Percentiles rank a stretch among this genome's conserved stretches.
phyloP scores from a whole-genome alignment of 805 yeast genomes.

The Sugiyamaella marilandica region DNA sequence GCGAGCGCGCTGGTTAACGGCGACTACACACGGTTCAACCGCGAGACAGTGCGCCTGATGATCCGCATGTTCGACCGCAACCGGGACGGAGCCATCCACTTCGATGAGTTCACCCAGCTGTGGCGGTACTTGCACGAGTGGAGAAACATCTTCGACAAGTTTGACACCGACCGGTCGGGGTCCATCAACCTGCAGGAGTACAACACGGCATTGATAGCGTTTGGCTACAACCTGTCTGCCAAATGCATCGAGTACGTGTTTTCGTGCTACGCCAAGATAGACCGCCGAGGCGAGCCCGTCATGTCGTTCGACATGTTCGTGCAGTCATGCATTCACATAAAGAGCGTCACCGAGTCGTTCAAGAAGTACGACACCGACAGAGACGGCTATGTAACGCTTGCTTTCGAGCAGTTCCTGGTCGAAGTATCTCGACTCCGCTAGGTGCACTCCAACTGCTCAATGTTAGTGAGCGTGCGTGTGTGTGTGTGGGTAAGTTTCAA shows the following conservation, averaged over 20 bases:
- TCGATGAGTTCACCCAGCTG: slow-evolving; percentile 58
- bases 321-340: slow-evolving; percentile 70
- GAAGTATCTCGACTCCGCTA: slow-evolving; percentile 32
- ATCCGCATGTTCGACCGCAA: slow-evolving; percentile 56
- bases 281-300: slow-evolving; percentile 29
- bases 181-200: slow-evolving; percentile 64
- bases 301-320: slow-evolving; percentile 78
- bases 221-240: slow-evolving; percentile 59
- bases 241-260: slow-evolving; percentile 56
- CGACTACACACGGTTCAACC: slow-evolving; percentile 58
- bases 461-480: too few species aligned
- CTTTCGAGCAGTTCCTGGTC: slow-evolving; percentile 35
- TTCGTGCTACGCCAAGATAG: slow-evolving; percentile 45
- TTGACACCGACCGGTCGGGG: slow-evolving; percentile 55
- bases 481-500: too few species aligned
- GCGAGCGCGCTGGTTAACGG: slow-evolving; percentile 56
- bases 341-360: slow-evolving; percentile 72
- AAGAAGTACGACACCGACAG: slow-evolving; percentile 70
- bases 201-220: slow-evolving; percentile 54
- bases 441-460: too few species aligned
- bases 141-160: slow-evolving; percentile 57
- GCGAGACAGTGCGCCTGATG: slow-evolving; percentile 58
- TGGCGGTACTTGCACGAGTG: slow-evolving; percentile 68
- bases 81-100: slow-evolving; percentile 42
- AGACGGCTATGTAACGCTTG: slow-evolving; percentile 47